Base-by-base conservation (phyloP, 495 filamentous ascomycete genomes). In the Viridothelium virens region DNA sequence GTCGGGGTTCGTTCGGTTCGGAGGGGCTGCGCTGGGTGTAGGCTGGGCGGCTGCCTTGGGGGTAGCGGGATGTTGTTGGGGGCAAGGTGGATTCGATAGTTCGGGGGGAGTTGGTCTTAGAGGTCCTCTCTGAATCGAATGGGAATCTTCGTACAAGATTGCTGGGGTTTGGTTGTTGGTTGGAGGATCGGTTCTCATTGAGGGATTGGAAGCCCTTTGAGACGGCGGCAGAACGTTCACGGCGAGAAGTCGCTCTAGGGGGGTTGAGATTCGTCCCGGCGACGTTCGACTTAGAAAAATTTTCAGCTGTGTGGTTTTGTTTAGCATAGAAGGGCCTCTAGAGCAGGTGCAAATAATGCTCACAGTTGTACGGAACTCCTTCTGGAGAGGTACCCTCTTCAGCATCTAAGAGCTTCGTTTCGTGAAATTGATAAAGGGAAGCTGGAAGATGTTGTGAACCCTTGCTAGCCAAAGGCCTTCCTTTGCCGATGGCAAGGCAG, bases 401-500 rank as follows among this genome's bases (percentile, higher is more conserved):
- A 5, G 48, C 48, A 9, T 53, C 16, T 18, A 53, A n/a, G 48
- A 53, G 11, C 11, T 53, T 53, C 11, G 12, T 53, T 5, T 14
- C 16, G 1, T 53, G 48, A 2, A 16, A 53, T 25, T 53, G 48
- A 25, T n/a, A 2, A 25, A 1, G 11, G 11, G 5, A 18, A 53
- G 0, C n/a, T 1, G 48, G 9, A 53, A 5, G 5, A 14, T 25
- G 5, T 1, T 53, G n/a, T 25, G 48, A 18, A 5, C 18, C 11
- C 5, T 1, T 18, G 11, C 16, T 53, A 0, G 48, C 11, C 18
- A n/a, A 14, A 16, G n/a, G 48, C 48, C 48, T 9, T 5, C 48
- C 48, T 53, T 53, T 53, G 48, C 48, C 48, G 5, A 53, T 53
- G n/a, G 48, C n/a, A 25, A 53, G 48, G n/a, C 16, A 53, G 5